Conservation (phyloP, 2,329 filamentous ascomycete genomes). For the Periconia digitata region DNA sequence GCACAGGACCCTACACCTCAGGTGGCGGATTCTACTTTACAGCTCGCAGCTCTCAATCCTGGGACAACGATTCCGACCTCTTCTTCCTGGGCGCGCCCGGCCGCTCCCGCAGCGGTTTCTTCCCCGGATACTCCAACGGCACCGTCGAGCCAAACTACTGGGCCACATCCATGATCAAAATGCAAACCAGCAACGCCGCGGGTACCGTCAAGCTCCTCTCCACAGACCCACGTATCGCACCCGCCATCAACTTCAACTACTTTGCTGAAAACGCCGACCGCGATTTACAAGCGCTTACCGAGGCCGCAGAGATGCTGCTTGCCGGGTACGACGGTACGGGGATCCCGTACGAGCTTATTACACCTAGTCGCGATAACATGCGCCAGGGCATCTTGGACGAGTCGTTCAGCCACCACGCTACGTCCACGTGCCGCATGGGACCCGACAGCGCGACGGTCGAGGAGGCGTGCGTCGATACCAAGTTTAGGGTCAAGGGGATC, state of each 20-base stretch:
- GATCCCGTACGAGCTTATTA: not conserved
- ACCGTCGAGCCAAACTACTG: constrained; percentile 38
- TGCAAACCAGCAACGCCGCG: constrained; percentile 59
- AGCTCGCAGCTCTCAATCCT: constrained; percentile 15
- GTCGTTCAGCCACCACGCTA: constrained; percentile 57
- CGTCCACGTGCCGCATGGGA: constrained; percentile 58
- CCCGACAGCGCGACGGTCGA: constrained; percentile 46
- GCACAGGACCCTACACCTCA: constrained; percentile 41
- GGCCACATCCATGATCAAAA: constrained; percentile 53
- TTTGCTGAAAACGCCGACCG: constrained; percentile 2
- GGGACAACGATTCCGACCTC: not conserved
- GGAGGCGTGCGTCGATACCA: constrained; percentile 55
- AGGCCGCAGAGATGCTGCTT: constrained; percentile 1
- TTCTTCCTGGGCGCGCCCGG: not conserved
- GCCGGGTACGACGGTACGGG: not conserved
- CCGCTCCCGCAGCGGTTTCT: constrained; percentile 28
- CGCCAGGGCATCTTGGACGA: constrained; percentile 15
- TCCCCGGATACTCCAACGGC: constrained; percentile 49
- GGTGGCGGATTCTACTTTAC: constrained; percentile 45
- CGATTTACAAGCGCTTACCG: constrained; percentile 1
- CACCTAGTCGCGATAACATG: not conserved
- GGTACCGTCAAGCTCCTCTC: constrained; percentile 63
- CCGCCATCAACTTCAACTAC: constrained; percentile 49
- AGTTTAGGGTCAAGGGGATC: constrained; percentile 60
- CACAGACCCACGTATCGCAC: constrained; percentile 61